phyloP scores from a whole-genome alignment of 768 basidiomycete species.

The Boletus fagicola region DNA sequence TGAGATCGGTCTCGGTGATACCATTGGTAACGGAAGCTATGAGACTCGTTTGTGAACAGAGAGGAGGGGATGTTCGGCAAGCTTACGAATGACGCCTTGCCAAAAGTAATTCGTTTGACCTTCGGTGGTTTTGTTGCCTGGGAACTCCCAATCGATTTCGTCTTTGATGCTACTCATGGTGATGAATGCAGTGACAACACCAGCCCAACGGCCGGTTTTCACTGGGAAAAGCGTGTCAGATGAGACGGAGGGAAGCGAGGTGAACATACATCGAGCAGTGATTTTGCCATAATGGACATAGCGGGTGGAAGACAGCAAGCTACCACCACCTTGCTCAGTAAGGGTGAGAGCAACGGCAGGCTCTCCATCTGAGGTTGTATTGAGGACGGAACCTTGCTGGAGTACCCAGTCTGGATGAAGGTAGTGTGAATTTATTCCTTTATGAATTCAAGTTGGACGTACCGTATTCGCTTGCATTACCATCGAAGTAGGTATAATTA shows the following conservation, averaged over 20 bases:
- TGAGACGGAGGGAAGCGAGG: background rate
- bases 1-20: slow-evolving; percentile 42
- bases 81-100: slow-evolving; percentile 67
- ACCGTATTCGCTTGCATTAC: slow-evolving; percentile 73
- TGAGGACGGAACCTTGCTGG: slow-evolving; percentile 63
- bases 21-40: slow-evolving; percentile 51
- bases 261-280: slow-evolving; percentile 52
- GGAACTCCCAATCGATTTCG: slow-evolving; percentile 88
- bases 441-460: background rate
- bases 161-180: slow-evolving; percentile 83
- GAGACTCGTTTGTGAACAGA: background rate
- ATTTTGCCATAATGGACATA: slow-evolving; percentile 82
- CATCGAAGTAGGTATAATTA: slow-evolving; percentile 67
- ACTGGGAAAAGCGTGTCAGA: slow-evolving; percentile 39
- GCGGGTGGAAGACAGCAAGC: slow-evolving; percentile 72
- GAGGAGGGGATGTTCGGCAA: background rate
- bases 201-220: slow-evolving; percentile 76
- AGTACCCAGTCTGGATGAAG: slow-evolving; percentile 61
- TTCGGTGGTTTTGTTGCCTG: slow-evolving; percentile 56
- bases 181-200: slow-evolving; percentile 83
- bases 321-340: slow-evolving; percentile 71
- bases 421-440: background rate
- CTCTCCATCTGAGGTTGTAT: slow-evolving; percentile 52
- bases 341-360: slow-evolving; percentile 69
- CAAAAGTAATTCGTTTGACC: slow-evolving; percentile 84